These are phyloP conservation scores for Polyplosphaeria fusca DNA, from an alignment of 495 filamentous ascomycete species.

Conservation along the genomic window DNA sequence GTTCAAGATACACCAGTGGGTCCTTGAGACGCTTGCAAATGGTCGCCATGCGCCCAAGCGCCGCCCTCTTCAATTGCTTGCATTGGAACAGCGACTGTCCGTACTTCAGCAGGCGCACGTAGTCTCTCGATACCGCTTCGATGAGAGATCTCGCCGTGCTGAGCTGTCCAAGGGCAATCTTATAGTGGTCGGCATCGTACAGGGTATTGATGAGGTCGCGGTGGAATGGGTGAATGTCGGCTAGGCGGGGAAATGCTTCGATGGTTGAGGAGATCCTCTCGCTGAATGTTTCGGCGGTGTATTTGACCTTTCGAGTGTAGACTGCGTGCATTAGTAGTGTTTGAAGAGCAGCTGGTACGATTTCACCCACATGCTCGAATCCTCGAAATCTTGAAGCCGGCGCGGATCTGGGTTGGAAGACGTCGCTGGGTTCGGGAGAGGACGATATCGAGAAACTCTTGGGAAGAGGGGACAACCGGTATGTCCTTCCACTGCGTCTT, in stretches of 20 bases:
- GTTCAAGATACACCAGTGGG: conserved; percentile 90
- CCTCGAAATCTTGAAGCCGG: conserved; percentile 94
- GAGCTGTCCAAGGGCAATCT: conserved; percentile 91
- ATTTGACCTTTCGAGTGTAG: conserved; percentile 95
- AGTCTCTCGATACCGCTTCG: conserved; percentile 91
- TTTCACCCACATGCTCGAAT: conserved; percentile 63
- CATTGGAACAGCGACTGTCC: conserved; percentile 94
- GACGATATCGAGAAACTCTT: conserved; percentile 97
- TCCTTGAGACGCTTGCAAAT: conserved; percentile 92
- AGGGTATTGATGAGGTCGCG: conserved; percentile 80
- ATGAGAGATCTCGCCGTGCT: conserved; percentile 95
- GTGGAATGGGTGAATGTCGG: conserved; percentile 96
- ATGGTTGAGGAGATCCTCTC: conserved; percentile 89
- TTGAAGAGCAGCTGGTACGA: background rate
- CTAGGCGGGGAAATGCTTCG: conserved; percentile 87
- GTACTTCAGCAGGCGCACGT: conserved; percentile 91
- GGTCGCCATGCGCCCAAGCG: conserved; percentile 92
- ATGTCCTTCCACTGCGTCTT: conserved; percentile 78
- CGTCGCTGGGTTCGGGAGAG: conserved; percentile 77
- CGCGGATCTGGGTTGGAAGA: conserved; percentile 90
- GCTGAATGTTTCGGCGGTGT: conserved; percentile 93
- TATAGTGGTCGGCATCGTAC: conserved; percentile 97
- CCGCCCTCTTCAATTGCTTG: conserved; percentile 88
- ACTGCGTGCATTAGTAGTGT: conserved; percentile 52
- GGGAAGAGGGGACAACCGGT: conserved; percentile 83